phyloP scores from a whole-genome alignment of 768 basidiomycete species.

The Rhizopogon salebrosus region DNA sequence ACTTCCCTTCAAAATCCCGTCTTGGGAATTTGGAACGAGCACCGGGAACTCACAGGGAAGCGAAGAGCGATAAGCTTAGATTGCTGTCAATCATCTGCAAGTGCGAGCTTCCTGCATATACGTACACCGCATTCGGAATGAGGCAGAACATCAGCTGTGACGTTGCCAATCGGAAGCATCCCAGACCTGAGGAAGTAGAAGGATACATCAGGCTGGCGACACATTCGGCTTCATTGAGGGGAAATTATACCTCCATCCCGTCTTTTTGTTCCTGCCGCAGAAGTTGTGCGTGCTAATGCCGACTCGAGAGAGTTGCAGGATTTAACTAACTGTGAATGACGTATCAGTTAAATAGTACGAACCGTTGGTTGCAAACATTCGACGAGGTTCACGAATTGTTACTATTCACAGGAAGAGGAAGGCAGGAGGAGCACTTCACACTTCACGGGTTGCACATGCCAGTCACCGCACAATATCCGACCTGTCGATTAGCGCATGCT shows the following conservation, averaged over 20 bases:
- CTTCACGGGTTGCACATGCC: neutral
- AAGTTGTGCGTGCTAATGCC: neutral
- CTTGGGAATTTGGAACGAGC: neutral
- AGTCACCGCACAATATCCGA: too few species aligned
- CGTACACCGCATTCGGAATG: too few species aligned
- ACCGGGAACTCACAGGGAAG: neutral
- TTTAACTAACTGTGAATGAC: neutral
- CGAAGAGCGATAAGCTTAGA: neutral
- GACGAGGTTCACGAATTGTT: neutral
- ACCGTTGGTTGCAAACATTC: neutral
- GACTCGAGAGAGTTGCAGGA: neutral
- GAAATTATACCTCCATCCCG: neutral
- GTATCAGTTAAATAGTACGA: neutral
- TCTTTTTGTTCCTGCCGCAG: neutral
- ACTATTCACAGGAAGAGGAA: too few species aligned
- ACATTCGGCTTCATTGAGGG: neutral
- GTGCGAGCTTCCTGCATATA: neutral
- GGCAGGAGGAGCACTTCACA: too few species aligned
- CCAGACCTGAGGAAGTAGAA: neutral
- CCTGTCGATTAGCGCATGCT: too few species aligned
- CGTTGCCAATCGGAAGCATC: neutral
- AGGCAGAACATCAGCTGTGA: neutral
- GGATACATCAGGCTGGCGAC: neutral
- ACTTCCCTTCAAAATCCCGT: neutral
- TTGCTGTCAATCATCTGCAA: neutral